phyloP scores from a whole-genome alignment of 75 land plant genomes.

The Selaginella moellendorffii region DNA sequence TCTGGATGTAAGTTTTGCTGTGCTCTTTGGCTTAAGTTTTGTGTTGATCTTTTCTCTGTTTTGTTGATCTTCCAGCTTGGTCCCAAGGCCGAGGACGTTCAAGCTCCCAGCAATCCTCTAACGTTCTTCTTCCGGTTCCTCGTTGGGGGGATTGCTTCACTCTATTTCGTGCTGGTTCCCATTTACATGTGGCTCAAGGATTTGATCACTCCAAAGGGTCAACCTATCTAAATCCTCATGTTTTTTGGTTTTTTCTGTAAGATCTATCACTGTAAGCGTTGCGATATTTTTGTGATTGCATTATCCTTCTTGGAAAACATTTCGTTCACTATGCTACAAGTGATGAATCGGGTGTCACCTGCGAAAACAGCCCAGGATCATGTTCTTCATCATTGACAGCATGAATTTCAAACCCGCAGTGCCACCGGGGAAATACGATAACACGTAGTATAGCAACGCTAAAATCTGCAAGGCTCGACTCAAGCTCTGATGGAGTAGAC shows the following conservation, averaged over 20 bases:
- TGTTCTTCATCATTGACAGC: not conserved
- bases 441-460: conserved; percentile 7
- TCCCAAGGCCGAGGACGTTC: conserved; percentile 86
- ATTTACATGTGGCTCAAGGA: conserved; percentile 99
- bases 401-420: not conserved
- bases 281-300: no score
- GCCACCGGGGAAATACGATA: conserved; percentile 9
- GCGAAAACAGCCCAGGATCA: not conserved
- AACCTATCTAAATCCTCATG: conserved; percentile 80
- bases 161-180: conserved; percentile 82
- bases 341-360: no score
- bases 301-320: no score
- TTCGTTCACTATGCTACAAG: no score
- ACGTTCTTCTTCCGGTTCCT: conserved; percentile 58
- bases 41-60: no score
- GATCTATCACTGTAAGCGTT: no score
- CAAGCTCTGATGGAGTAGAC: no score
- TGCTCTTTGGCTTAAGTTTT: no score
- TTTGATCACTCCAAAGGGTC: conserved; percentile 72
- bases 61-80: conserved; percentile 47
- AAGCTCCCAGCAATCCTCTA: conserved; percentile 57
- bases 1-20: conserved; percentile 48
- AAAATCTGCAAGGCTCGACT: not conserved
- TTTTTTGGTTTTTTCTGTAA: no score
- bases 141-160: conserved; percentile 52